phyloP scores from a whole-genome alignment of 345 rosid species.

The Lenwebbia sp. region DNA sequence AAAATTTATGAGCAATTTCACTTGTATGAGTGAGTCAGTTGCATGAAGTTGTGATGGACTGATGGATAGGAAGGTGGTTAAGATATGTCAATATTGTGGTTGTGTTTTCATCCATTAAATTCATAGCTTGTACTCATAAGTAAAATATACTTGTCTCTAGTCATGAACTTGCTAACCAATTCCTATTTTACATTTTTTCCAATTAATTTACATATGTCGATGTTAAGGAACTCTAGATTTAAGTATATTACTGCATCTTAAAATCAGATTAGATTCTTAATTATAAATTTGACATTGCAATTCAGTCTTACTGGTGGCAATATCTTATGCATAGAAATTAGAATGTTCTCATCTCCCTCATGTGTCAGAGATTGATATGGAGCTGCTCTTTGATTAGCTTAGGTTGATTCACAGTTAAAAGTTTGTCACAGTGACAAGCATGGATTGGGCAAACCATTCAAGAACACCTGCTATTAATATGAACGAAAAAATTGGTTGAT shows the following conservation, averaged over 20 bases:
- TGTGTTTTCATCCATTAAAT: not conserved
- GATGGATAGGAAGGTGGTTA: not conserved
- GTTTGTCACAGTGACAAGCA: not conserved
- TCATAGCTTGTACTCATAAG: not conserved
- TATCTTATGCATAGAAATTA: not conserved
- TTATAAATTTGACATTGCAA: not conserved
- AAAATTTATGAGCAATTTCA: not conserved
- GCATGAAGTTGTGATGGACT: not conserved
- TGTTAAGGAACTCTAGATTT: not conserved
- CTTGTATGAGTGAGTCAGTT: not conserved
- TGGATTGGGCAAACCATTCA: not conserved
- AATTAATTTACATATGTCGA: not conserved
- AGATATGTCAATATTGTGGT: not conserved
- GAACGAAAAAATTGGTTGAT: not conserved
- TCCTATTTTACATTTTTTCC: not conserved
- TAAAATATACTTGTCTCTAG: not conserved
- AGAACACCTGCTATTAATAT: not conserved
- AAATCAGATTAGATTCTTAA: not conserved
- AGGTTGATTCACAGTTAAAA: not conserved
- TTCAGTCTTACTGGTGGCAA: not conserved
- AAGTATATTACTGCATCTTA: not conserved
- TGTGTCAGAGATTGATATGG: not conserved
- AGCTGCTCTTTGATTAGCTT: not conserved
- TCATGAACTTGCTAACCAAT: not conserved
- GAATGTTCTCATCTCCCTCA: not conserved